Percentiles rank a stretch among this genome's conserved stretches.
Evolutionary conservation across 129 eudicot genomes (phyloP).

Genomic region (Silybum marianum): DNA sequence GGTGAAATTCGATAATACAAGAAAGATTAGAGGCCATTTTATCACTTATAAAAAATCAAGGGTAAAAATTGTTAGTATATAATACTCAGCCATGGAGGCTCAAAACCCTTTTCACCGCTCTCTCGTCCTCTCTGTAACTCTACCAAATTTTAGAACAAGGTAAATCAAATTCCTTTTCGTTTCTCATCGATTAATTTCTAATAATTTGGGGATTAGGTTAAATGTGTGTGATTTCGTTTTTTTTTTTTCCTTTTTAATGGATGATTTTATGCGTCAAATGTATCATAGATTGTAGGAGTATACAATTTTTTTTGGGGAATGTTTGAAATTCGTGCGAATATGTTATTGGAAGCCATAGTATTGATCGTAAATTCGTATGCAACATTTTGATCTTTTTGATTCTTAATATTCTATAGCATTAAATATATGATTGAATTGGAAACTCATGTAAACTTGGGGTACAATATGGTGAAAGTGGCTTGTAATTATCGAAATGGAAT

Average conservation of each 20-base stretch:
- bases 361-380: slow-evolving; percentile 18
- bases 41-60: not conserved
- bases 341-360: slow-evolving; percentile 4
- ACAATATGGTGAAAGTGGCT: slow-evolving; percentile 1
- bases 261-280: not conserved
- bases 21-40: not conserved
- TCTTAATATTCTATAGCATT: not conserved
- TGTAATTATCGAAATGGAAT: not conserved
- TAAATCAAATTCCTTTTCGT: slow-evolving; percentile 2
- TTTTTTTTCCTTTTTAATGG: not conserved
- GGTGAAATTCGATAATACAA: not conserved
- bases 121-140: slow-evolving; percentile 9
- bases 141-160: slow-evolving; percentile 15
- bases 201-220: not conserved
- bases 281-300: not conserved
- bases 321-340: slow-evolving; percentile 10
- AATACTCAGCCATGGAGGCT: slow-evolving; percentile 12
- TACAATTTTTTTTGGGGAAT: not conserved
- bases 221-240: not conserved
- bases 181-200: slow-evolving; percentile 1
- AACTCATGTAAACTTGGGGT: not conserved
- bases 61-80: slow-evolving; percentile 23
- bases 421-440: slow-evolving; percentile 2
- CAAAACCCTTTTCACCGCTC: slow-evolving; percentile 25
- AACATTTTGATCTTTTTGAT: not conserved